Evolutionary conservation across 768 basidiomycete species (phyloP).

Genomic region (Suillus subalutaceus): DNA sequence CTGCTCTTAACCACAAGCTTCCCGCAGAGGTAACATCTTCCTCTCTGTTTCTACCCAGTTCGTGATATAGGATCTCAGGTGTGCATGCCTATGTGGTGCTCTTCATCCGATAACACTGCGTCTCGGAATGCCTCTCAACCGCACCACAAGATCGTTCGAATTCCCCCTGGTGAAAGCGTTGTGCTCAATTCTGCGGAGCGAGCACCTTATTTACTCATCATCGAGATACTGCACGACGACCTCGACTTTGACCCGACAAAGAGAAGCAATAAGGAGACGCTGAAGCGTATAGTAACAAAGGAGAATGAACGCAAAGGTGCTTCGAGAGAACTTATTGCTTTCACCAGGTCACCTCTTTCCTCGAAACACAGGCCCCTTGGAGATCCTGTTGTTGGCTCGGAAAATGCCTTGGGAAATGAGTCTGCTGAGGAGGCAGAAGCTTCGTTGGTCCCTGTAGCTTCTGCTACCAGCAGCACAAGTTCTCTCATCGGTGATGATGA

Average conservation of each 20-base stretch:
- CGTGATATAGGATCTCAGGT: conserved; percentile 47
- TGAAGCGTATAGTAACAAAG: conserved; percentile 75
- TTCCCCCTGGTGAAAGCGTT: conserved; percentile 96
- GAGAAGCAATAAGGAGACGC: conserved; percentile 81
- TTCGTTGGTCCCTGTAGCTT: conserved; percentile 22
- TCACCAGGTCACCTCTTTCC: conserved; percentile 26
- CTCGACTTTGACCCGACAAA: conserved; percentile 90
- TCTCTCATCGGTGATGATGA: conserved; percentile 56
- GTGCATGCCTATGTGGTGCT: conserved; percentile 89
- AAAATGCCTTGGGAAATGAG: conserved; percentile 36
- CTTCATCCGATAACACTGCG: conserved; percentile 61
- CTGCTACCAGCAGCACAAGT: conserved; percentile 24
- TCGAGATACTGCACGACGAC: conserved; percentile 89
- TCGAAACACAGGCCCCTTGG: conserved; percentile 23
- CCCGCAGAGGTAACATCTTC: conserved; percentile 80
- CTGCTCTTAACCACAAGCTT: conserved; percentile 91
- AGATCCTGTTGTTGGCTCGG: conserved; percentile 30
- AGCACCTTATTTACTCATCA: conserved; percentile 88
- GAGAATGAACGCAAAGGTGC: conserved; percentile 62
- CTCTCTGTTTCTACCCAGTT: conserved; percentile 8
- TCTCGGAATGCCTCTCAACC: conserved; percentile 49
- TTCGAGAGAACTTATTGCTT: conserved; percentile 57
- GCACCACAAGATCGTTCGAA: conserved; percentile 95
- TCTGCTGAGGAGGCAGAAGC: conserved; percentile 25
- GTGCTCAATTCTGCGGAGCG: conserved; percentile 97